These are phyloP conservation scores for Artemisia tridentata DNA, from an alignment of 129 eudicot genomes.

Conservation along the genomic window DNA sequence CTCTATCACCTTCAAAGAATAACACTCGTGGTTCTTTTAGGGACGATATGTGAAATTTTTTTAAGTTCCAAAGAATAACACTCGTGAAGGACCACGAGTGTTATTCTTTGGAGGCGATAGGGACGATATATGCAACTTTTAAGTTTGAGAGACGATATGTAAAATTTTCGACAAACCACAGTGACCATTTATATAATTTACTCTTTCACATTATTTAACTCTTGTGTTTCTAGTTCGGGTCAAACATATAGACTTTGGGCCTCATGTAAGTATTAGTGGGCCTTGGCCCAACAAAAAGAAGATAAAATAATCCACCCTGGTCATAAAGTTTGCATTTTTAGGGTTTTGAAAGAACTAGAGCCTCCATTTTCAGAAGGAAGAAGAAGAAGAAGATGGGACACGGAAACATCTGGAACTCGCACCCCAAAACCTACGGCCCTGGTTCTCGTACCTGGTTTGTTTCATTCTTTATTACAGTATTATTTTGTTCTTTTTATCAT, in stretches of 20 bases:
- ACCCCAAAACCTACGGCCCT: slow-evolving; percentile 10
- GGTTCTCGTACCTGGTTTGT: slow-evolving; percentile 2
- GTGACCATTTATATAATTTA: too few species aligned
- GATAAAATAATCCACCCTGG: not conserved
- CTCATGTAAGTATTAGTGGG: not conserved
- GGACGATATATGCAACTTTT: too few species aligned
- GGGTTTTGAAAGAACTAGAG: not conserved
- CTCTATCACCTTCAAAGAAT: too few species aligned
- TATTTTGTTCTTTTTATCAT: not conserved
- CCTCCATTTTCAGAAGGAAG: not conserved
- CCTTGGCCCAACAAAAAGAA: not conserved
- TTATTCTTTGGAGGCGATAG: too few species aligned
- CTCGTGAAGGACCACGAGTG: too few species aligned
- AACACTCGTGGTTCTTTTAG: too few species aligned
- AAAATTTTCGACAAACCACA: too few species aligned
- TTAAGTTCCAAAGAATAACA: too few species aligned
- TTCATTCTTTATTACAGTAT: not conserved
- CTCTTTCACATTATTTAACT: too few species aligned
- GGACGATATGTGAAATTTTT: too few species aligned
- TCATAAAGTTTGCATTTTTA: not conserved
- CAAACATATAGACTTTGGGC: not conserved
- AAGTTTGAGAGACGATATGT: too few species aligned
- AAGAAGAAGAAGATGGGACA: not conserved
- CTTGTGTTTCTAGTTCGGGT: not conserved
- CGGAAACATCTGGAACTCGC: slow-evolving; percentile 3